These are phyloP conservation scores for Apiospora malaysiana DNA, from an alignment of 2,329 filamentous ascomycete genomes.

Conservation along the genomic window DNA sequence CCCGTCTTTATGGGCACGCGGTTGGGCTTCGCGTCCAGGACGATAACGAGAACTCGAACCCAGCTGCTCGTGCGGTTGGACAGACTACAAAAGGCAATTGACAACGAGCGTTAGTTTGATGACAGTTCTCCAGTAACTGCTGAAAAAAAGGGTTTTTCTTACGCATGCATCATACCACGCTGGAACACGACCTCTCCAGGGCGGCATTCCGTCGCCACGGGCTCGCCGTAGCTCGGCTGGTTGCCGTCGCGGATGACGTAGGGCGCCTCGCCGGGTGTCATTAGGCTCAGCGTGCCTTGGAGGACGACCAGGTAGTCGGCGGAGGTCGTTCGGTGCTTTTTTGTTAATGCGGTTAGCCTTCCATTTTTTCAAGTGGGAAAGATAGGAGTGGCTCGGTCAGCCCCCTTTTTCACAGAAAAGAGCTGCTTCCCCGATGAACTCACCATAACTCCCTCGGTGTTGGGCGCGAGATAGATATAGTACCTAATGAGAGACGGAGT, in stretches of 20 bases:
- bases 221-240: conserved; percentile 33
- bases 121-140: not conserved
- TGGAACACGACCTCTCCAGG: conserved; percentile 39
- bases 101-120: not conserved
- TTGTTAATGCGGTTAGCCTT: not conserved
- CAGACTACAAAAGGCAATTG: conserved; percentile 27
- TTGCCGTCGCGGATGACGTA: conserved; percentile 36
- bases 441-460: not conserved
- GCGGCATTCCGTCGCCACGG: conserved; percentile 35
- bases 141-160: conserved; percentile 31
- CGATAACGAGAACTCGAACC: conserved; percentile 34
- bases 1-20: conserved; percentile 28
- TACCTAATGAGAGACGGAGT: not conserved
- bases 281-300: conserved; percentile 35
- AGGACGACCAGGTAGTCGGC: conserved; percentile 41
- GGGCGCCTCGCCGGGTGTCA: conserved; percentile 32
- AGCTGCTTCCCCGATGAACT: not conserved
- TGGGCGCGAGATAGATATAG: not conserved
- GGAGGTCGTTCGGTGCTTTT: conserved; percentile 41
- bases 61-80: conserved; percentile 38
- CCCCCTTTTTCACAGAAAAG: not conserved
- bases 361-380: no score
- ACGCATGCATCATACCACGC: conserved; percentile 41
- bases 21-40: conserved; percentile 34
- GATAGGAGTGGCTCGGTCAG: not conserved